A percentile compares a stretch with the other conserved stretches of the same genome.
These are phyloP conservation scores for Lactarius akahatsu DNA, from an alignment of 768 basidiomycete genomes.

Conservation along the genomic window DNA sequence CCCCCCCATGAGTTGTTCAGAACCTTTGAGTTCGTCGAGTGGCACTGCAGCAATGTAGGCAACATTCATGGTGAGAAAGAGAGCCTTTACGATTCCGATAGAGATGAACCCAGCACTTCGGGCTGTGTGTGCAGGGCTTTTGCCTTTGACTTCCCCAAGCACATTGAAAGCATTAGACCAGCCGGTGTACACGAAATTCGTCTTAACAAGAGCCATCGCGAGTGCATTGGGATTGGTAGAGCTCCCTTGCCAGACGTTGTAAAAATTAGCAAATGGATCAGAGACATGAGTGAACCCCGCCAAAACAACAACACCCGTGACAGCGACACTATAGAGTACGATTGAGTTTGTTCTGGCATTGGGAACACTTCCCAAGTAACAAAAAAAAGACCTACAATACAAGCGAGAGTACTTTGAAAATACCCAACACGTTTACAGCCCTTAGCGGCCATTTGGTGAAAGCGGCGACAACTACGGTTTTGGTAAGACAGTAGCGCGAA, in stretches of 20 bases:
- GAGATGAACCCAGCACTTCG: slow-evolving; percentile 47
- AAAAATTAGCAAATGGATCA: too few relatives aligned
- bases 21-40: slow-evolving; percentile 43
- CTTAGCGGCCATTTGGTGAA: too few relatives aligned
- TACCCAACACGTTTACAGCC: too few relatives aligned
- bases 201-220: slow-evolving; percentile 35
- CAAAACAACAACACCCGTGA: too few relatives aligned
- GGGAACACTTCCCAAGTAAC: too few relatives aligned
- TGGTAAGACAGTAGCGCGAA: background rate
- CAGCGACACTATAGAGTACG: too few relatives aligned
- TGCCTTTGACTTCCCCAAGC: slow-evolving; percentile 40
- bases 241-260: too few relatives aligned
- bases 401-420: too few relatives aligned
- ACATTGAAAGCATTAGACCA: slow-evolving; percentile 48
- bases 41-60: slow-evolving; percentile 44
- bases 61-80: slow-evolving; percentile 50
- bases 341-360: too few relatives aligned
- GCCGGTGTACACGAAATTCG: slow-evolving; percentile 35
- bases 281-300: too few relatives aligned
- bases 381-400: too few relatives aligned
- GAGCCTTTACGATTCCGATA: slow-evolving; percentile 45
- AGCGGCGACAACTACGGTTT: too few relatives aligned
- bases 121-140: slow-evolving; percentile 47
- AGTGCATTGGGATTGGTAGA: slow-evolving; percentile 33
- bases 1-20: slow-evolving; percentile 46